Percentiles rank a stretch among this genome's conserved stretches.
phyloP scores from a whole-genome alignment of 1,284 basidiomycete genomes.

The Pascua guehoae region DNA sequence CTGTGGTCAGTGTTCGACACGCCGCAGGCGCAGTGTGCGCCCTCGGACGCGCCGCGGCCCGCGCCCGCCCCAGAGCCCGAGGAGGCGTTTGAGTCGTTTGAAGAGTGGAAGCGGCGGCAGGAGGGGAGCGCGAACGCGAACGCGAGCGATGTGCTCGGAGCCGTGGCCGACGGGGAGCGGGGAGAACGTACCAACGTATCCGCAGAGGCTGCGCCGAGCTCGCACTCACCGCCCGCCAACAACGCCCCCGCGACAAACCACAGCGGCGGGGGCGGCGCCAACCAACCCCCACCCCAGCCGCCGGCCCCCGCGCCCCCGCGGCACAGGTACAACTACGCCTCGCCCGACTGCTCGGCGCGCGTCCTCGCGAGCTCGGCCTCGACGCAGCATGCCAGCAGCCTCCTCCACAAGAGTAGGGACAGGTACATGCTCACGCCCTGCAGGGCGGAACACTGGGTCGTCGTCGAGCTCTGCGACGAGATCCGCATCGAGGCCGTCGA shows the following conservation, averaged over 20 bases:
- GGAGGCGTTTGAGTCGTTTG: slow-evolving; percentile 64
- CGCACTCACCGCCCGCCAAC: no score
- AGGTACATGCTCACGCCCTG: slow-evolving; percentile 97
- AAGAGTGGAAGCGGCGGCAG: slow-evolving; percentile 80
- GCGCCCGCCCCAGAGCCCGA: neutral
- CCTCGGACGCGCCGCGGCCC: neutral
- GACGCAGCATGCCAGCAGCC: slow-evolving; percentile 77
- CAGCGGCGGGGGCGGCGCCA: neutral
- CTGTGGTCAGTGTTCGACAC: neutral
- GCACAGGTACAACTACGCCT: slow-evolving; percentile 89
- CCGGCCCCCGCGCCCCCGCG: slow-evolving; percentile 9
- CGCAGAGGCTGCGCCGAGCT: no score
- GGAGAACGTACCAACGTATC: no score
- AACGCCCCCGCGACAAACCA: neutral
- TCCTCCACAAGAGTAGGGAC: slow-evolving; percentile 87
- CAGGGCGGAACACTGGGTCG: slow-evolving; percentile 72
- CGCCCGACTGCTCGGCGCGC: slow-evolving; percentile 85
- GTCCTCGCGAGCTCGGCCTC: slow-evolving; percentile 77
- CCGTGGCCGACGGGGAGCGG: neutral
- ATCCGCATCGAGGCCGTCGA: slow-evolving; percentile 94
- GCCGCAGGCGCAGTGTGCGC: neutral
- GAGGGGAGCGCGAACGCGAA: slow-evolving; percentile 25
- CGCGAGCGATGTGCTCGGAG: slow-evolving; percentile 1
- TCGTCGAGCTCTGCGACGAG: slow-evolving; percentile 96
- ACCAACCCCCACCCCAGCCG: neutral